Evolutionary conservation across 306 rosid genomes (phyloP).

Genomic region (Prinsepia uniflora): DNA sequence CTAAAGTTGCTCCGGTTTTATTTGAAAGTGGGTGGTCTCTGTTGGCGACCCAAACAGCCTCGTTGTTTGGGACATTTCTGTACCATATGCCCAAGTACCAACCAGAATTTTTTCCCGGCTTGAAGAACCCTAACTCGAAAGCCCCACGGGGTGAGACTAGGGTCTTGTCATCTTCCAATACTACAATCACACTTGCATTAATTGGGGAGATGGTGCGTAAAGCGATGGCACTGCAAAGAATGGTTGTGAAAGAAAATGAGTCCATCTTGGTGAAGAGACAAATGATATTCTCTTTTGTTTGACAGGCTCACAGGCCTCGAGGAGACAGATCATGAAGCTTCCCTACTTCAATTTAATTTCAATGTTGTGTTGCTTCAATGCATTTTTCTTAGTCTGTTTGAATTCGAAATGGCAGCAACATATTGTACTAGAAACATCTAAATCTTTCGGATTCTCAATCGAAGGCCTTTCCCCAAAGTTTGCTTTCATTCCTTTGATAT

Average conservation of each 20-base stretch:
- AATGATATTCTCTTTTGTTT: too few relatives aligned
- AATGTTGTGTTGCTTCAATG: too few relatives aligned
- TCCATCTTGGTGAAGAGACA: neutral
- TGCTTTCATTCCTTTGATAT: neutral
- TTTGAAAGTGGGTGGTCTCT: slow-evolving; percentile 52
- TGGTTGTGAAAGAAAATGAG: slow-evolving; percentile 9
- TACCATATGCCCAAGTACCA: slow-evolving; percentile 67
- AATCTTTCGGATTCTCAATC: neutral
- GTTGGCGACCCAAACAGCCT: slow-evolving; percentile 76
- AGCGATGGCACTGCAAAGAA: slow-evolving; percentile 18
- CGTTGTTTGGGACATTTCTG: slow-evolving; percentile 23
- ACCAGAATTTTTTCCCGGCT: slow-evolving; percentile 12
- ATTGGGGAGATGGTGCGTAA: slow-evolving; percentile 18
- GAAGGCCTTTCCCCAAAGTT: neutral
- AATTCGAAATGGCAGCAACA: too few relatives aligned
- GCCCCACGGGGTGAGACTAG: slow-evolving; percentile 35
- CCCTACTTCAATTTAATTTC: too few relatives aligned
- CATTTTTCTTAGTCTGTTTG: slow-evolving; percentile 8
- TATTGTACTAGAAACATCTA: too few relatives aligned
- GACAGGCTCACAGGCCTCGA: too few relatives aligned
- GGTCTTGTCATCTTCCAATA: slow-evolving; percentile 30
- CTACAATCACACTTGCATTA: neutral
- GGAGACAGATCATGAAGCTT: too few relatives aligned
- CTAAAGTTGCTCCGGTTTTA: slow-evolving; percentile 27
- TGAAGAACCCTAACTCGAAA: slow-evolving; percentile 60